Conservation (phyloP, 805 yeast genomes). For the Metschnikowia bowlesiae region DNA sequence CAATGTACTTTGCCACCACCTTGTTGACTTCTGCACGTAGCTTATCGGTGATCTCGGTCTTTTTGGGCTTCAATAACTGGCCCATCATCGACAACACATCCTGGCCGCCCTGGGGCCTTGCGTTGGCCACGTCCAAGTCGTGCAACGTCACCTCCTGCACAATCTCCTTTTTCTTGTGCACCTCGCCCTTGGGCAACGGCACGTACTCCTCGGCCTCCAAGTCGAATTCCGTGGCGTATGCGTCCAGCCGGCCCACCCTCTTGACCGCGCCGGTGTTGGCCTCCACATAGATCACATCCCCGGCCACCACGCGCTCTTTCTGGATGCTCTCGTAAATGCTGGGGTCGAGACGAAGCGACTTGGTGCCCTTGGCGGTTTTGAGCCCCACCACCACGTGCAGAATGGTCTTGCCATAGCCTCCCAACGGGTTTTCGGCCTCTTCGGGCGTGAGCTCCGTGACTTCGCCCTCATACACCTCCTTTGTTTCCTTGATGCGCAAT, state of each 20-base stretch:
- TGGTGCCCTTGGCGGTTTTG: conserved; percentile 88
- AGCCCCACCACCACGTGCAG: conserved; percentile 91
- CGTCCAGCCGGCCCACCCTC: conserved; percentile 97
- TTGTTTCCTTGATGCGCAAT: conserved; percentile 90
- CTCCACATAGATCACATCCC: conserved; percentile 96
- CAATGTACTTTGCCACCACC: conserved; percentile 92
- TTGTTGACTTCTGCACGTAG: conserved; percentile 90
- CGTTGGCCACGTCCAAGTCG: conserved; percentile 94
- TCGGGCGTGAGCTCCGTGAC: conserved; percentile 94
- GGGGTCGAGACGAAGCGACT: conserved; percentile 84
- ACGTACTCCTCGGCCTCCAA: conserved; percentile 98
- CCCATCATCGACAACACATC: conserved; percentile 96
- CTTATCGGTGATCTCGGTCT: conserved; percentile 96
- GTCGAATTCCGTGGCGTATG: conserved; percentile 97
- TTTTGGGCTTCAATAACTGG: conserved; percentile 89
- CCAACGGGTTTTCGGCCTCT: conserved; percentile 93
- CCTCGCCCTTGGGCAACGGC: conserved; percentile 98
- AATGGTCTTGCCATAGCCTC: conserved; percentile 97
- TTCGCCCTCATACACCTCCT: conserved; percentile 97
- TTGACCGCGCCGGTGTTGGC: conserved; percentile 97
- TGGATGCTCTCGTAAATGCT: conserved; percentile 90
- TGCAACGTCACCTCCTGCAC: conserved; percentile 96
- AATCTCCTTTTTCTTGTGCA: conserved; percentile 95
- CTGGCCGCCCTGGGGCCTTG: conserved; percentile 96
- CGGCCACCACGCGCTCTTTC: conserved; percentile 89